These are phyloP conservation scores for Ajuga chamaepitys DNA, from an alignment of 257 asterid genomes.

Conservation along the genomic window DNA sequence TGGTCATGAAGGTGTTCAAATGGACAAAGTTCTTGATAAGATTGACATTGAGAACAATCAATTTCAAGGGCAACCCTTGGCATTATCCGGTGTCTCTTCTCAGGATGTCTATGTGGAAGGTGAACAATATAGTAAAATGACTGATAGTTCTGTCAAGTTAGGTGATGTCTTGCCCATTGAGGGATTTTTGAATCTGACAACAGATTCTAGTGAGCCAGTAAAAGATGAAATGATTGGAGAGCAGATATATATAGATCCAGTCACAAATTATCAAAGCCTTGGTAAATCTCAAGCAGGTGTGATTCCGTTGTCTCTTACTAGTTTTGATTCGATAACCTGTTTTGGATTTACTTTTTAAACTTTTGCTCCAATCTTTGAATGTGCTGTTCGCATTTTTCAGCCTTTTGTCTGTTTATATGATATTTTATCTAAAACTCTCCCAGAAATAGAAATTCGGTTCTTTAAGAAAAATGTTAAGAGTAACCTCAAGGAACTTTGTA, in stretches of 20 bases:
- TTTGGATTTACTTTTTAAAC: not conserved
- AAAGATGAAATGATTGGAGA: constrained; percentile 20
- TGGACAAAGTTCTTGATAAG: constrained; percentile 15
- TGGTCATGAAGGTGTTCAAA: constrained; percentile 15
- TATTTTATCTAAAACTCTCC: not conserved
- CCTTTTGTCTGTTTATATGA: not conserved
- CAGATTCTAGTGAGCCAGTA: constrained; percentile 21
- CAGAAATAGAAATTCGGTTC: not conserved
- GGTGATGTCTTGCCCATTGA: constrained; percentile 14
- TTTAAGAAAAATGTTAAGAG: not conserved
- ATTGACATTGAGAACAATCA: constrained; percentile 4
- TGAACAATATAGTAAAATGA: constrained; percentile 20
- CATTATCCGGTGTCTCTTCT: constrained; percentile 12
- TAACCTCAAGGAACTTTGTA: not conserved
- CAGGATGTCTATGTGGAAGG: constrained; percentile 15
- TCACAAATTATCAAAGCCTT: constrained; percentile 13
- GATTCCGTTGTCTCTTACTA: constrained; percentile 9
- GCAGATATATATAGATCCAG: constrained; percentile 15
- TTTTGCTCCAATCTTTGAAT: not conserved
- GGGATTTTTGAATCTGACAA: constrained; percentile 18
- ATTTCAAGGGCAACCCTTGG: constrained; percentile 14
- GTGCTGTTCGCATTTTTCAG: not conserved
- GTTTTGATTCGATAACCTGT: not conserved
- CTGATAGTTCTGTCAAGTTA: constrained; percentile 7
- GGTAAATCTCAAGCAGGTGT: constrained; percentile 43